These are phyloP conservation scores for Eragrostis nindensis DNA, from an alignment of 176 grass and related monocot species.

Conservation along the genomic window DNA sequence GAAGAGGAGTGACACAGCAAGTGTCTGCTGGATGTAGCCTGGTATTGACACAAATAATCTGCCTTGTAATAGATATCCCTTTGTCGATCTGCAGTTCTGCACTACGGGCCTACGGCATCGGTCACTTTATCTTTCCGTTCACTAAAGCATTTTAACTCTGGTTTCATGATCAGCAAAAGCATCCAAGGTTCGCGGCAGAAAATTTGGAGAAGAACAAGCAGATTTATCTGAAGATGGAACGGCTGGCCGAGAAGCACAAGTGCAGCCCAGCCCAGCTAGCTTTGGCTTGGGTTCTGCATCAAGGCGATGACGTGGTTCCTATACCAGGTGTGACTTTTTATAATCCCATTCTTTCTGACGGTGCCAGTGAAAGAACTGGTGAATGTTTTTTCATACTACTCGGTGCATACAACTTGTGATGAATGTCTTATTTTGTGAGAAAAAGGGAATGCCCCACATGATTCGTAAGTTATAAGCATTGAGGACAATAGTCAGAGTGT, in stretches of 20 bases:
- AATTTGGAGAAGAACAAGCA: constrained; percentile 84
- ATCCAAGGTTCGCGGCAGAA: constrained; percentile 60
- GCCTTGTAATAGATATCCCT: neutral
- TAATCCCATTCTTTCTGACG: neutral
- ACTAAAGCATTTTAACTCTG: constrained; percentile 17
- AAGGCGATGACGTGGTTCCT: constrained; percentile 76
- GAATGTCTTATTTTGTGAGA: neutral
- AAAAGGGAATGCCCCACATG: neutral
- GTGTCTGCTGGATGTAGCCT: constrained; percentile 56
- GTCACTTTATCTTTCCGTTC: neutral
- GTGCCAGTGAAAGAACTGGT: no score
- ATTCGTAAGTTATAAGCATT: neutral
- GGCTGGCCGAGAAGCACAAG: constrained; percentile 64
- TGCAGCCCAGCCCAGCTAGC: constrained; percentile 70
- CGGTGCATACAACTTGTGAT: neutral
- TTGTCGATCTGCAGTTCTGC: no score
- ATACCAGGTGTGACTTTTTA: constrained; percentile 67
- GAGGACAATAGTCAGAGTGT: no score
- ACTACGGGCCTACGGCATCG: constrained; percentile 12
- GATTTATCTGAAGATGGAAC: constrained; percentile 55
- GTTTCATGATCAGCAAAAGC: constrained; percentile 46
- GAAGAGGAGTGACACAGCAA: constrained; percentile 58
- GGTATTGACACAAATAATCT: constrained; percentile 39
- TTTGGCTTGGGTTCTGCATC: constrained; percentile 77
- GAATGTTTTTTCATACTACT: no score